Conservation (phyloP, 352 stramenopile genomes). For the Peronospora destructor region DNA sequence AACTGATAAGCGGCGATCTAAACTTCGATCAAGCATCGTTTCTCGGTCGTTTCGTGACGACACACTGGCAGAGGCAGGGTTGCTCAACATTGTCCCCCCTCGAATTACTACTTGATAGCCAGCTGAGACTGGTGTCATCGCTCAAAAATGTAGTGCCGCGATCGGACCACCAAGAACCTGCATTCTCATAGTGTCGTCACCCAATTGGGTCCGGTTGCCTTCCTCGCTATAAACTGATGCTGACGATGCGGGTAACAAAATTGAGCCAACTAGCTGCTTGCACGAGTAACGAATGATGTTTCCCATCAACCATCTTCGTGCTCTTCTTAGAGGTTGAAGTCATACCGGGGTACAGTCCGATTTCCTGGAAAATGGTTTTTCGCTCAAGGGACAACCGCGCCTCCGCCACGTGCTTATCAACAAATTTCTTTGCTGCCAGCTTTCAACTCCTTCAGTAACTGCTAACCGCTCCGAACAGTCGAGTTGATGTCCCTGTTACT, state of each 20-base stretch:
- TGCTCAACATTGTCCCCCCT: too few species aligned
- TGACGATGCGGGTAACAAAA: too few species aligned
- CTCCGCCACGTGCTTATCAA: constrained; percentile 74
- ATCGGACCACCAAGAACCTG: too few species aligned
- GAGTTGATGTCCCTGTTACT: constrained; percentile 14
- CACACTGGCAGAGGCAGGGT: constrained; percentile 22
- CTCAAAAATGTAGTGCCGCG: too few species aligned
- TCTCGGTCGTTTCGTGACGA: constrained; percentile 25
- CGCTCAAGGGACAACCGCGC: constrained; percentile 59
- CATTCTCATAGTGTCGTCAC: too few species aligned
- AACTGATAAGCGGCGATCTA: constrained; percentile 31
- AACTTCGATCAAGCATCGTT: constrained; percentile 25
- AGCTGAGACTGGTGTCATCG: too few species aligned
- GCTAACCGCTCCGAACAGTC: constrained; percentile 25
- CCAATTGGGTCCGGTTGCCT: too few species aligned
- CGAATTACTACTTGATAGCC: too few species aligned
- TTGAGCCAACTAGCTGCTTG: constrained; percentile 25
- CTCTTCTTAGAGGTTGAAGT: constrained; percentile 21
- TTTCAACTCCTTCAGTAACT: constrained; percentile 46
- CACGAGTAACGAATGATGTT: constrained; percentile 22
- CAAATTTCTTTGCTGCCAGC: constrained; percentile 50
- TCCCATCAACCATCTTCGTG: constrained; percentile 22
- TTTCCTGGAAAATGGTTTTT: constrained; percentile 61
- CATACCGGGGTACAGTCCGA: constrained; percentile 44
- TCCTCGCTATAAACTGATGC: too few species aligned